Evolutionary conservation across 345 rosid genomes (phyloP).

Genomic region (Carallia pectinifolia): DNA sequence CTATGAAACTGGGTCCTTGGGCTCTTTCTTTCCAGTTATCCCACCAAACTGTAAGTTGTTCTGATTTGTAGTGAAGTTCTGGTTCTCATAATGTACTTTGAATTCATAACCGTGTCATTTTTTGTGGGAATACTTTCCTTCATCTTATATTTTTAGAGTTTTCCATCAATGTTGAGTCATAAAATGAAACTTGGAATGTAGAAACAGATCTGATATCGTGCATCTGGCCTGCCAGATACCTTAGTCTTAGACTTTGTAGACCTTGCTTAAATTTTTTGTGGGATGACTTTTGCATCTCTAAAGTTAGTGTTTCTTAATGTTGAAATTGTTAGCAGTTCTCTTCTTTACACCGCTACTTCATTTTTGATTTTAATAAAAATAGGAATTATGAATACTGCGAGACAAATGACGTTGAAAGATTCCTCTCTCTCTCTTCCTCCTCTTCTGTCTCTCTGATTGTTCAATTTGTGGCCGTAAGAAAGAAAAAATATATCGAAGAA

Average conservation of each 20-base stretch:
- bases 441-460: no score
- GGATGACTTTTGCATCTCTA: no score
- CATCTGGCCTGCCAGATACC: background rate
- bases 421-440: no score
- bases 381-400: no score
- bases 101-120: background rate
- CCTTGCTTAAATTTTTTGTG: background rate
- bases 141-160: conserved; percentile 1
- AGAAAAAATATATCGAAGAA: no score
- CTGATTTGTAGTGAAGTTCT: conserved; percentile 8
- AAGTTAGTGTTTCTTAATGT: no score
- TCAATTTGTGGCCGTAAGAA: no score
- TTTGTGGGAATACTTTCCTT: conserved; percentile 3
- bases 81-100: background rate
- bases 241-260: background rate
- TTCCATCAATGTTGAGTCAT: background rate
- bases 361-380: no score
- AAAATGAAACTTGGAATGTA: background rate
- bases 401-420: no score
- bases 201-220: background rate
- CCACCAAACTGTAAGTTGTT: conserved; percentile 68
- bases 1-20: conserved; percentile 89
- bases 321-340: no score
- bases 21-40: conserved; percentile 61
- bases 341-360: no score